Evolutionary conservation across 2,329 filamentous ascomycete genomes (phyloP).

Genomic region (Fusarium anguioides): DNA sequence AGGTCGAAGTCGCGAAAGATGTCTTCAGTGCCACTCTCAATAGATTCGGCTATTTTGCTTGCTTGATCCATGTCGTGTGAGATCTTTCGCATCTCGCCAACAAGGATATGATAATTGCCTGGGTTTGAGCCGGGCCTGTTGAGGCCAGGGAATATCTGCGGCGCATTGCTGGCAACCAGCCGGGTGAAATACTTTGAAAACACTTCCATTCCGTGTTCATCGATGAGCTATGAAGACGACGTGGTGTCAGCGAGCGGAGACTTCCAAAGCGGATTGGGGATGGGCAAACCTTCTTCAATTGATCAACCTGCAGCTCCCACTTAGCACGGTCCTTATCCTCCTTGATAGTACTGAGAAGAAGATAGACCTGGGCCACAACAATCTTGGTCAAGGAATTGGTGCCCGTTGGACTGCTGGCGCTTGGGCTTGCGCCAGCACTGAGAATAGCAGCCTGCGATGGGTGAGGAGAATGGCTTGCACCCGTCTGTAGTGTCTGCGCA

Average conservation of each 20-base stretch:
- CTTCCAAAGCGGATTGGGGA: neutral
- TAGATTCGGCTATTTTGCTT: constrained; percentile 89
- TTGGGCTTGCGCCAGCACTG: constrained; percentile 70
- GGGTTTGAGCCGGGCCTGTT: constrained; percentile 79
- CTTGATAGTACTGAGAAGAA: constrained; percentile 93
- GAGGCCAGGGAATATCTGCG: constrained; percentile 86
- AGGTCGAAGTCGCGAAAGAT: constrained; percentile 96
- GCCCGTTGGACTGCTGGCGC: constrained; percentile 71
- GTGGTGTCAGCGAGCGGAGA: constrained; percentile 33
- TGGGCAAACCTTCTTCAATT: constrained; percentile 82
- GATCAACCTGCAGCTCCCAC: constrained; percentile 92
- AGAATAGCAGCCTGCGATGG: constrained; percentile 66
- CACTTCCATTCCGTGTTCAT: constrained; percentile 99
- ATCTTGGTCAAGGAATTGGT: constrained; percentile 84
- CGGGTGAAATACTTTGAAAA: constrained; percentile 96
- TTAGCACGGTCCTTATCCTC: constrained; percentile 90
- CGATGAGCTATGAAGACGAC: constrained; percentile 74
- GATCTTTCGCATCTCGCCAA: constrained; percentile 87
- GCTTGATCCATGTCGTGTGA: constrained; percentile 83
- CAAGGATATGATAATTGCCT: constrained; percentile 85
- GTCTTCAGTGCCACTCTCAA: constrained; percentile 91
- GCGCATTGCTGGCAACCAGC: constrained; percentile 89
- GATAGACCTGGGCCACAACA: constrained; percentile 93
- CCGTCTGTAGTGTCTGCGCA: constrained; percentile 67
- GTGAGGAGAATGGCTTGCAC: constrained; percentile 66